Evolutionary conservation across 192 early-diverging fungal genomes (phyloP).

Genomic region (Mortierella claussenii): DNA sequence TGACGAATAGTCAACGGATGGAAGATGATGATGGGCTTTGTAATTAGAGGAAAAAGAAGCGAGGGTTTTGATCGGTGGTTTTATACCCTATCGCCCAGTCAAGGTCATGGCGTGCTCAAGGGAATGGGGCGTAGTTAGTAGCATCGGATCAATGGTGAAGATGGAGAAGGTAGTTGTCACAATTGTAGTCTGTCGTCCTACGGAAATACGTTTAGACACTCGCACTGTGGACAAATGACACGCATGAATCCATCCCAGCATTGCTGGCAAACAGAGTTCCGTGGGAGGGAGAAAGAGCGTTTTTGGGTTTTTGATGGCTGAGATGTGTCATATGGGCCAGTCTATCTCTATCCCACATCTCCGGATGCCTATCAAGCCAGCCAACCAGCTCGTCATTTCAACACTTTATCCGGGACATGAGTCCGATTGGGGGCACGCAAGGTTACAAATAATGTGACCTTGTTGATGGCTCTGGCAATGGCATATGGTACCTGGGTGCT

Average conservation of each 20-base stretch:
- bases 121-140: background rate
- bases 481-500: too few relatives aligned
- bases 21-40: too few relatives aligned
- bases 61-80: background rate
- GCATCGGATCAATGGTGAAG: background rate
- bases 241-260: background rate
- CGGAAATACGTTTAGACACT: background rate
- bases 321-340: too few relatives aligned
- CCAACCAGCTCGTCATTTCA: too few relatives aligned
- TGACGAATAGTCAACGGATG: background rate
- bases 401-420: too few relatives aligned
- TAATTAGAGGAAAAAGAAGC: background rate
- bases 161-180: background rate
- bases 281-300: background rate
- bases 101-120: background rate
- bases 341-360: too few relatives aligned
- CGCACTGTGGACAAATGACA: background rate
- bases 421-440: too few relatives aligned
- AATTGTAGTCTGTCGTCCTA: too few relatives aligned
- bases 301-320: too few relatives aligned
- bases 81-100: slow-evolving; percentile 2
- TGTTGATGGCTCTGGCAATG: too few relatives aligned
- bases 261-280: background rate
- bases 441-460: too few relatives aligned
- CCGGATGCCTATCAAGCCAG: too few relatives aligned